Conservation (phyloP, 164 flowering plant genomes). For the Vitis rotundifolia region DNA sequence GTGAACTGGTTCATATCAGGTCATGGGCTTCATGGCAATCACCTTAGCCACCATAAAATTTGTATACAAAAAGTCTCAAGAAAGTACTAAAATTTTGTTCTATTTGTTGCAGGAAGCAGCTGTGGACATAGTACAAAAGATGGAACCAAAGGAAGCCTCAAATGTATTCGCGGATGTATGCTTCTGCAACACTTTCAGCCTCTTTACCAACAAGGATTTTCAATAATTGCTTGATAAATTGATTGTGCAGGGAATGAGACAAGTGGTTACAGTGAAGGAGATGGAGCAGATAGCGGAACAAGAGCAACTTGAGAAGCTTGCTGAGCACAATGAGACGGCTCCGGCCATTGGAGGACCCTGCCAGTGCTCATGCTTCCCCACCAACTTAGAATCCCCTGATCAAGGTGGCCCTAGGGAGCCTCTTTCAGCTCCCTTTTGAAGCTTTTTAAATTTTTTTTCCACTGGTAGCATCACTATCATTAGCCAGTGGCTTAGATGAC, state of each 20-base stretch:
- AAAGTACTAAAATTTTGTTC: not conserved
- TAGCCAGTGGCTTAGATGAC: too few relatives aligned
- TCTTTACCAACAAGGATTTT: not conserved
- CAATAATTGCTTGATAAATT: not conserved
- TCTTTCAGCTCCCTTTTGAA: conserved; percentile 47
- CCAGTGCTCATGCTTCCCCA: conserved; percentile 26
- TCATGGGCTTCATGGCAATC: too few relatives aligned
- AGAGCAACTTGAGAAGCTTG: conserved; percentile 9
- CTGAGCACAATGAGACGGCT: conserved; percentile 1
- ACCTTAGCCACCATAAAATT: too few relatives aligned
- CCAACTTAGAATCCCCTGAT: conserved; percentile 18
- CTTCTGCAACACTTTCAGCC: not conserved
- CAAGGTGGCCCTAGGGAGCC: conserved; percentile 31
- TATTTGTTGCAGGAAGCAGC: conserved; percentile 42
- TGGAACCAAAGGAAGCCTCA: conserved; percentile 25
- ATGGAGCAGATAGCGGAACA: conserved; percentile 12
- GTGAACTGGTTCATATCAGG: too few relatives aligned
- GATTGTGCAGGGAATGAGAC: conserved; percentile 24
- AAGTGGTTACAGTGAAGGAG: conserved; percentile 18
- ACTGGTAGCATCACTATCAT: too few relatives aligned
- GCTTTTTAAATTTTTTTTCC: not conserved
- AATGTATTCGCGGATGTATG: conserved; percentile 31
- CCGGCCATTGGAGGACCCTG: conserved; percentile 11
- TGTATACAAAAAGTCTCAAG: too few relatives aligned
- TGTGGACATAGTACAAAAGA: conserved; percentile 32